Evolutionary conservation across 176 grass and related monocot species (phyloP), one percentile per base, ranked within the genome.

Genomic region (Aegilops speltoides): DNA sequence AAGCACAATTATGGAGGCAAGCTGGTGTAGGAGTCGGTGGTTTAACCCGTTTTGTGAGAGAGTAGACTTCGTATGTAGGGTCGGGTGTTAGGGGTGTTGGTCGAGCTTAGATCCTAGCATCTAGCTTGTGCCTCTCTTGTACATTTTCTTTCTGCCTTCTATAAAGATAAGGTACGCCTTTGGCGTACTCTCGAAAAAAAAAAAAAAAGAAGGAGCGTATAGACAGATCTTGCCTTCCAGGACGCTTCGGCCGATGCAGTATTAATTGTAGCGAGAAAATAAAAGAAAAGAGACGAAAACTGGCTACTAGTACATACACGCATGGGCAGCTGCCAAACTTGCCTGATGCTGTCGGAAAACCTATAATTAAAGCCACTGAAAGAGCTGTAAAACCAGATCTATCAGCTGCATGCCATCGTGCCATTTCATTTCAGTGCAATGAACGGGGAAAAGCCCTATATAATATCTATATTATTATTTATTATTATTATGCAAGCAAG

Each of bases 271-370:
- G 9, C 16, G n/a, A 68, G 34, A 76, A 80, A 81, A 34, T 67
- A 74, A 84, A 19, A 76, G 33, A 80, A 65, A 43, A 45, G 43
- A 45, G 79, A 84, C 36, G 68, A 41, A 80, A 80, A 85, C 6
- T 8, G 56, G 74, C 38, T 28, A 28, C 38, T 74, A 36, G 29
- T 19, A 77, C 48, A 8, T 71, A 70, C 79, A 89, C 77, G 79
- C 71, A 83, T 62, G 73, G n/a, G 76, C 54, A 59, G 54, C 88
- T 86, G 88, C 83, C 64, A 82, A 75, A 78, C 54, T 52, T 86
- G 40, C 48, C 50, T 86, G 78, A 82, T 82, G 88, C 84, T 86
- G 88, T 90, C 84, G 72, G 79, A 72, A 82, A 62, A 74, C 68
- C 57, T 41, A 77, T 57, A 50, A 50, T 82, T 71, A 82, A 84